A percentile compares a stretch with the other conserved stretches of the same genome.
These are phyloP conservation scores for Aspergillus sp. DNA, from an alignment of 2,329 filamentous ascomycete species.

Conservation along the genomic window DNA sequence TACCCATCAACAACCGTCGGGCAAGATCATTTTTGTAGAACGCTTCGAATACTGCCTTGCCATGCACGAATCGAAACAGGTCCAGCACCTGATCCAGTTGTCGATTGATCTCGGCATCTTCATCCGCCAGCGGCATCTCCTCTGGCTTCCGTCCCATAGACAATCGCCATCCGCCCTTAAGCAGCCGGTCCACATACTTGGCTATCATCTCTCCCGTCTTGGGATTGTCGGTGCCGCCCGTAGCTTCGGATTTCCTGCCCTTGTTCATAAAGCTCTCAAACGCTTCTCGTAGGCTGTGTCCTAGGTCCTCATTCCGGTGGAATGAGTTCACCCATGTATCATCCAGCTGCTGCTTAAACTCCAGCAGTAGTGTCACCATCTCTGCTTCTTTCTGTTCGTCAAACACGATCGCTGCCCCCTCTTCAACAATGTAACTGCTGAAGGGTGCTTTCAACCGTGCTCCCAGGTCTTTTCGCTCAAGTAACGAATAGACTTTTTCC, in stretches of 20 bases:
- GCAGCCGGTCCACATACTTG: slow-evolving; percentile 86
- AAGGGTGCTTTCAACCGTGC: slow-evolving; percentile 68
- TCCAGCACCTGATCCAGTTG: slow-evolving; percentile 91
- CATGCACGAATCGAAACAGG: slow-evolving; percentile 93
- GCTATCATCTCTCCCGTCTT: slow-evolving; percentile 99
- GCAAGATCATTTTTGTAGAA: slow-evolving; percentile 99
- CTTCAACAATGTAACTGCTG: slow-evolving; percentile 69
- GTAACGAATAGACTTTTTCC: slow-evolving; percentile 70
- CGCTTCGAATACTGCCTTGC: slow-evolving; percentile 95
- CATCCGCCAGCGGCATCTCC: slow-evolving; percentile 64
- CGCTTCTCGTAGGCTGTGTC: slow-evolving; percentile 73
- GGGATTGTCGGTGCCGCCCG: slow-evolving; percentile 77
- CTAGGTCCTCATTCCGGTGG: slow-evolving; percentile 68
- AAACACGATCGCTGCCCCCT: slow-evolving; percentile 73
- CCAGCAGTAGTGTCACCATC: slow-evolving; percentile 80
- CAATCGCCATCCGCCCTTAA: slow-evolving; percentile 78
- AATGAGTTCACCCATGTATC: slow-evolving; percentile 74
- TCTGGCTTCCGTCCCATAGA: slow-evolving; percentile 49
- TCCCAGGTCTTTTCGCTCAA: slow-evolving; percentile 68
- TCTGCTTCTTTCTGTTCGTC: slow-evolving; percentile 73
- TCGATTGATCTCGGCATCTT: slow-evolving; percentile 85
- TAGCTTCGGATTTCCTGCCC: slow-evolving; percentile 63
- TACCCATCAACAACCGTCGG: slow-evolving; percentile 79
- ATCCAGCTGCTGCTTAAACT: slow-evolving; percentile 75
- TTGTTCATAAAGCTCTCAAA: slow-evolving; percentile 94